Evolutionary conservation across 2,329 filamentous ascomycete species (phyloP), one percentile per base, ranked within the genome.

Genomic region (Arthrobotrys entomopaga): DNA sequence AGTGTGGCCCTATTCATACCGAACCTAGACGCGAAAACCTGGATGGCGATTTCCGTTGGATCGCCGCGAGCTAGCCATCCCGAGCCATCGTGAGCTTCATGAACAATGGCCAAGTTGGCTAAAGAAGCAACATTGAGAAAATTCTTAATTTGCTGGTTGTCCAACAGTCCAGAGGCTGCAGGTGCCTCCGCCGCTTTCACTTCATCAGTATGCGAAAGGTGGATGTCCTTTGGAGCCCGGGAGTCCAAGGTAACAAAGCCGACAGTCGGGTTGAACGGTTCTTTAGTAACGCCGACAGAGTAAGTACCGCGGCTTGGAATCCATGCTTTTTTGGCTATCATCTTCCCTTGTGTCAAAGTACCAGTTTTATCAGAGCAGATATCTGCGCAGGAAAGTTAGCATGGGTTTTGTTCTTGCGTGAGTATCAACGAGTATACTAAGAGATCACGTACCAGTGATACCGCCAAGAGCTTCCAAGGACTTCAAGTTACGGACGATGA

Each of bases 31-130:
- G 88, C 88, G 78, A 92, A 91, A 0, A 92, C 90, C 77, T 91
- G 89, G 50, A 92, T 90, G 0, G 90, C 89, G 73, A 92, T 90
- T 77, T 92, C 90, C 0, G 89, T 91, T 0, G 88, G 88, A 76
- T 90, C 88, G 48, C 88, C 89, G 54, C 87, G 86, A 26, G 86
- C 87, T 65, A 86, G 84, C 89, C 89, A 91, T 61, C 84, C 81
- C 4, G 34, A 40, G 34, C 76, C 71, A 7, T 59, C 64, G 0
- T 82, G 81, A 1, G 82, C 81, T 52, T 26, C 16, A 29, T 65
- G 66, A 26, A 71, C 66, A 2, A 22, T 65, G 11, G 58, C 58
- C 29, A 63, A 52, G n/a, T 71, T 71, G 11, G 58, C 59, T 54
- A 90, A 84, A 0, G 88, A 86, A 4, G 88, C 87, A 24, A 89